Evolutionary conservation across 306 rosid species (phyloP), one percentile per base, ranked within the genome.

Genomic region (Gillenia trifoliata): DNA sequence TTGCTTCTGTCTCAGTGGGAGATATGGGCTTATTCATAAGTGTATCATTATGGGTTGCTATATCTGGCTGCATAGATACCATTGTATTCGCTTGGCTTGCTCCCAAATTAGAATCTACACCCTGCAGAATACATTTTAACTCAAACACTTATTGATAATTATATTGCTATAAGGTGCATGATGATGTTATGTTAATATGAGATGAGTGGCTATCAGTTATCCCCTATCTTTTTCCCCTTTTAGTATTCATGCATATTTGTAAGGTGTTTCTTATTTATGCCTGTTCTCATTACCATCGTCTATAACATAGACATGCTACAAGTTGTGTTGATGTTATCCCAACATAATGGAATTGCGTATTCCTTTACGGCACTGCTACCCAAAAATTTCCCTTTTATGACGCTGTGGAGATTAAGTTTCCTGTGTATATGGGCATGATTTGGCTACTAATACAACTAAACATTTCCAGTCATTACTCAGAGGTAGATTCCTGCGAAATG

Each of bases 401-500:
- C 38, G 19, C n/a, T 33, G 26, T 17, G 20, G 45, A 68, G n/a
- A 12, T 12, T 17, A 23, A 11, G 15, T 26, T 68, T 41, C 57
- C 59, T 45, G 23, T n/a, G 23, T 28, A 43, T 2, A 20, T 68
- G 25, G 71, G 64, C 50, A 62, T 64, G 34, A 76, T 49, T 72
- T 79, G 83, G 77, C 57, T 79, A 63, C 79, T 87, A 81, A 87
- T 79, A 28, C 70, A 59, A 47, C 34, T 68, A 60, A 78, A 68
- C 49, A 59, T 69, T 83, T 85, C 67, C 92, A 95, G 99, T 92
- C 98, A 71, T 81, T 95, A 77, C 96, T 95, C 79, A 90, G 99
- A 88, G 99, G 99, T 82, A 90, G 99, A 83, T 95, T 95, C 87
- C 88, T 95, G 80, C 86, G 99, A 76, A 95, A 92, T 75, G 99